Conservation (phyloP, 176 grass and related monocot species). For the Avena insularis region DNA sequence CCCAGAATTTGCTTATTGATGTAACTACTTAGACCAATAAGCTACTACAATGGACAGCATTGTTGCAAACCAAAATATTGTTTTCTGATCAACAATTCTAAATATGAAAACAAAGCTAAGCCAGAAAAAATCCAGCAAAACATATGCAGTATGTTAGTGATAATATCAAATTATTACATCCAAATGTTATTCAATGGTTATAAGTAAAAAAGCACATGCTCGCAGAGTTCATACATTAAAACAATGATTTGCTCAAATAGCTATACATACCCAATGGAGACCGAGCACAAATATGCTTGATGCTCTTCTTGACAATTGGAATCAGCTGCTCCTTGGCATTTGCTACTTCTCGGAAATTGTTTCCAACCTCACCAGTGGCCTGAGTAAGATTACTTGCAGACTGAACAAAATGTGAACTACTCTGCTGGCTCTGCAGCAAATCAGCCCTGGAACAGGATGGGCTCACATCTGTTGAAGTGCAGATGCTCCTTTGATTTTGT, state of each 20-base stretch:
- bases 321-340: conserved; percentile 65
- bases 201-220: neutral
- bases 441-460: conserved; percentile 27
- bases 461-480: neutral
- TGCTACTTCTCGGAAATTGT: conserved; percentile 48
- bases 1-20: neutral
- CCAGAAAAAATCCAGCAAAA: neutral
- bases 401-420: neutral
- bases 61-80: neutral
- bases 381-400: neutral
- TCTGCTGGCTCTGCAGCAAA: conserved; percentile 28
- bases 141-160: neutral
- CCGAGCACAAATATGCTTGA: conserved; percentile 55
- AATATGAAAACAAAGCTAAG: conserved; percentile 18
- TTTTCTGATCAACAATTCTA: neutral
- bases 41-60: neutral
- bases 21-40: neutral
- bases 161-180: neutral
- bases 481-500: conserved; percentile 27
- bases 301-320: conserved; percentile 58
- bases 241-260: conserved; percentile 21
- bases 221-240: neutral
- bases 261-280: conserved; percentile 61
- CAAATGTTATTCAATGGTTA: conserved; percentile 7
- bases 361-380: neutral